These are phyloP conservation scores for Amanita phalloides DNA, from an alignment of 768 basidiomycete genomes.

Conservation along the genomic window DNA sequence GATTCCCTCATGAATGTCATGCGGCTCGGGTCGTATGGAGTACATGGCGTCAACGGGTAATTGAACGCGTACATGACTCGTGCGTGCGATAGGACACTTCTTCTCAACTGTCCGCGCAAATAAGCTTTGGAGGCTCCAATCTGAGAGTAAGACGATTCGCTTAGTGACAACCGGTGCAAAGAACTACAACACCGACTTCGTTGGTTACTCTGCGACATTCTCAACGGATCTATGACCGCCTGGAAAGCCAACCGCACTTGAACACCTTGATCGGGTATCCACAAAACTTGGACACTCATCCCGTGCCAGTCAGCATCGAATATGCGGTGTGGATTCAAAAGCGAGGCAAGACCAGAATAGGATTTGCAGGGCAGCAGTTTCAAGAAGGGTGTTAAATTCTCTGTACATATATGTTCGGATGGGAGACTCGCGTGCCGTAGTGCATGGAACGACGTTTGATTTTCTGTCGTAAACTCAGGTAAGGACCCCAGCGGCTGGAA, in stretches of 20 bases:
- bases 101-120: conserved; percentile 58
- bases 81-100: conserved; percentile 59
- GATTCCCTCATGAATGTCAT: conserved; percentile 17
- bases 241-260: conserved; percentile 64
- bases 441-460: conserved; percentile 26
- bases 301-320: conserved; percentile 94
- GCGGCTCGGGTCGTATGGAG: conserved; percentile 42
- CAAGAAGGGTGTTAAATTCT: conserved; percentile 93
- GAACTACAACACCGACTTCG: conserved; percentile 32
- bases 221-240: conserved; percentile 70
- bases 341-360: conserved; percentile 67
- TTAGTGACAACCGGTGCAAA: conserved; percentile 1
- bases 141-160: conserved; percentile 21
- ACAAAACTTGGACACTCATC: conserved; percentile 68
- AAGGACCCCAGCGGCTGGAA: conserved; percentile 25
- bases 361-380: conserved; percentile 92
- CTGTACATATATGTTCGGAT: conserved; percentile 90
- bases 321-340: conserved; percentile 77
- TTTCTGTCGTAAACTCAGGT: conserved; percentile 26
- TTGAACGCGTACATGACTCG: conserved; percentile 42
- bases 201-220: conserved; percentile 33
- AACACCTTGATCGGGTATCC: conserved; percentile 43
- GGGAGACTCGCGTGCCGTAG: conserved; percentile 71
- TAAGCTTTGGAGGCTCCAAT: conserved; percentile 63
- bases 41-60: conserved; percentile 33